Base-by-base conservation (phyloP, 352 stramenopile genomes). In the Peronospora destructor region DNA sequence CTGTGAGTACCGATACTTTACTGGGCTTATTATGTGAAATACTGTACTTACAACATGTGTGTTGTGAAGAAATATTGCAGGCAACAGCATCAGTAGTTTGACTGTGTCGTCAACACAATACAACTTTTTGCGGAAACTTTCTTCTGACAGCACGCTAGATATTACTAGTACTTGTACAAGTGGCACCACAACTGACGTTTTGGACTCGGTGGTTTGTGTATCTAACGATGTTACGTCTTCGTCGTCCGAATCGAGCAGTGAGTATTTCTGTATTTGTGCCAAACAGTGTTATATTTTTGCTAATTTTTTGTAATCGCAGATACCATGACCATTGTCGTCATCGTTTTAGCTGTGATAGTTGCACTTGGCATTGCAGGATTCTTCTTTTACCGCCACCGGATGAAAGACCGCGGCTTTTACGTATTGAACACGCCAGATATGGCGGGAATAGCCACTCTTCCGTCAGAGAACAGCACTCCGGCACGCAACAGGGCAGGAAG, bases 141-240 rank as follows among this genome's bases (percentile, higher is more conserved):
- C 54, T 0, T 30, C 49, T 3, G 54, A 55, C 16, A 85, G 74
- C 36, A 70, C 64, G 9, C 59, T 89, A 9, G 71, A 59, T 14
- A 61, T 85, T 10, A 51, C 50, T 0, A 53, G 64, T 6, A 66
- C 69, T 10, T 89, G 78, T 21, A 41, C 37, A 8, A 53, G 49
- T 19, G 66, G 59, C 3, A 73, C 49, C 0, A 61, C 78, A 38
- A 68, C 67, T 1, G 58, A 64, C 17, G 64, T 88, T 9, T 51
- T 85, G 6, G 73, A 71, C 34, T 57, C 70, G 4, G 54, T 75
- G 8, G 71, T 88, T 34, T 91, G 79, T 37, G 61, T 88, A 34
- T 68, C 55, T 26, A 39, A 67, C 0, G 28, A 53, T 8, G 23
- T 38, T 48, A 33, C 42, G 4, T 44, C 50, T 37, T 52, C 34